phyloP scores from a whole-genome alignment of 2,329 filamentous ascomycete genomes.

The Mycosphaerelloides madeirae region DNA sequence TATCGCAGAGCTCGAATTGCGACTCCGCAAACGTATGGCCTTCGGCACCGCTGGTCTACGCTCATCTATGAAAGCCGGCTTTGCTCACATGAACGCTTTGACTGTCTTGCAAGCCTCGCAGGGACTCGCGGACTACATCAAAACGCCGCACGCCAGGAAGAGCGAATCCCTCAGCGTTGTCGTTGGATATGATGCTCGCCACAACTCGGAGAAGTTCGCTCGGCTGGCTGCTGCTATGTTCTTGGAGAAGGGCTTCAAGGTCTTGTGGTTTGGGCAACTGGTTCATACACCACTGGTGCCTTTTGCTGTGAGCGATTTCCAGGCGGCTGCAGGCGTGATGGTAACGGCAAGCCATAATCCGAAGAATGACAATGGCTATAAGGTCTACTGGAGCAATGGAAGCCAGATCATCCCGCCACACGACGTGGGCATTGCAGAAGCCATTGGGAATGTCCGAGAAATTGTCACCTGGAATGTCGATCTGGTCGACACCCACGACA shows the following conservation, averaged over 20 bases:
- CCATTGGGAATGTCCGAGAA: conserved; percentile 52
- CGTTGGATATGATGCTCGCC: conserved; percentile 59
- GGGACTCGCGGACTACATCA: conserved; percentile 58
- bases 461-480: conserved; percentile 48
- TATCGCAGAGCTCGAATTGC: conserved; percentile 47
- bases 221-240: conserved; percentile 57
- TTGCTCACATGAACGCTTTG: conserved; percentile 43
- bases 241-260: conserved; percentile 53
- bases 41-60: conserved; percentile 61
- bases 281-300: conserved; percentile 60
- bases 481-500: conserved; percentile 38
- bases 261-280: conserved; percentile 54
- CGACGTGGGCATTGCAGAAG: conserved; percentile 54
- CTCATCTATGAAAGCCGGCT: conserved; percentile 62
- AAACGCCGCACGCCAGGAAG: conserved; percentile 31
- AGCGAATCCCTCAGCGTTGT: conserved; percentile 49
- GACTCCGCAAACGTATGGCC: conserved; percentile 53
- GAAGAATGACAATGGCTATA: conserved; percentile 61
- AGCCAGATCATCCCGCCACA: conserved; percentile 62
- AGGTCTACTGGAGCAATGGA: conserved; percentile 62
- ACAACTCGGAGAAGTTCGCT: conserved; percentile 60
- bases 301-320: conserved; percentile 52
- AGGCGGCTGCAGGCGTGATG: conserved; percentile 59
- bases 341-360: conserved; percentile 64
- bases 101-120: conserved; percentile 53